phyloP scores from a whole-genome alignment of 2,329 filamentous ascomycete species.

The Microcera coccophila region DNA sequence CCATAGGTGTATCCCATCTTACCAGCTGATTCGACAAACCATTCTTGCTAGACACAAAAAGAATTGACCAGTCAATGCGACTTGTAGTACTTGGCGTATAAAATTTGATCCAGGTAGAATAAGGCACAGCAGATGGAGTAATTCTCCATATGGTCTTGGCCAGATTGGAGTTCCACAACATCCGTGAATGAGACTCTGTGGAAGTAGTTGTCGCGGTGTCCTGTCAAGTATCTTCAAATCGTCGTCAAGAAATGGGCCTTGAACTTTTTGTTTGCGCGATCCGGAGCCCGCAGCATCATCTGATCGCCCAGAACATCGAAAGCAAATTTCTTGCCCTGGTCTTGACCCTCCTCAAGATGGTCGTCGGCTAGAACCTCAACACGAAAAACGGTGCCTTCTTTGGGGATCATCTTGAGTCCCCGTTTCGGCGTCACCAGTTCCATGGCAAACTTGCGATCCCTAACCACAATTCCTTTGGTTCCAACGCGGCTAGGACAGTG shows the following conservation, averaged over 20 bases:
- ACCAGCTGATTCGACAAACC: too few relatives aligned
- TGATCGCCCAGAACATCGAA: conserved; percentile 88
- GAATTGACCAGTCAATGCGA: too few relatives aligned
- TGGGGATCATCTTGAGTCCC: conserved; percentile 75
- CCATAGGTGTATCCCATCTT: too few relatives aligned
- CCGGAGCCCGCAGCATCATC: conserved; percentile 76
- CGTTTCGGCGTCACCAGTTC: conserved; percentile 73
- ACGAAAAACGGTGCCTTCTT: conserved; percentile 83
- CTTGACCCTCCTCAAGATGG: conserved; percentile 12
- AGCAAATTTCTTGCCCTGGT: conserved; percentile 44
- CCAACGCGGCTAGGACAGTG: conserved; percentile 79
- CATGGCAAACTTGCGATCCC: conserved; percentile 82
- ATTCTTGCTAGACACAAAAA: too few relatives aligned
- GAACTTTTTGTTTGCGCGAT: conserved; percentile 87
- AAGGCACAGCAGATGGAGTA: too few relatives aligned
- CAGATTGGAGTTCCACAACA: too few relatives aligned
- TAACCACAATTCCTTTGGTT: conserved; percentile 78
- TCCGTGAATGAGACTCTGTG: too few relatives aligned
- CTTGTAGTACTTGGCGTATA: too few relatives aligned
- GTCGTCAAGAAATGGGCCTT: conserved; percentile 68
- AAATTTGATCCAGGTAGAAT: too few relatives aligned
- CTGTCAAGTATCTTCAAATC: background rate
- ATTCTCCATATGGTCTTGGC: too few relatives aligned
- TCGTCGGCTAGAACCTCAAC: conserved; percentile 58
- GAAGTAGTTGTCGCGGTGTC: too few relatives aligned